Percentiles rank a stretch among this genome's conserved stretches.
phyloP scores from a whole-genome alignment of 2,329 filamentous ascomycete species.

The Phoma herbarum region DNA sequence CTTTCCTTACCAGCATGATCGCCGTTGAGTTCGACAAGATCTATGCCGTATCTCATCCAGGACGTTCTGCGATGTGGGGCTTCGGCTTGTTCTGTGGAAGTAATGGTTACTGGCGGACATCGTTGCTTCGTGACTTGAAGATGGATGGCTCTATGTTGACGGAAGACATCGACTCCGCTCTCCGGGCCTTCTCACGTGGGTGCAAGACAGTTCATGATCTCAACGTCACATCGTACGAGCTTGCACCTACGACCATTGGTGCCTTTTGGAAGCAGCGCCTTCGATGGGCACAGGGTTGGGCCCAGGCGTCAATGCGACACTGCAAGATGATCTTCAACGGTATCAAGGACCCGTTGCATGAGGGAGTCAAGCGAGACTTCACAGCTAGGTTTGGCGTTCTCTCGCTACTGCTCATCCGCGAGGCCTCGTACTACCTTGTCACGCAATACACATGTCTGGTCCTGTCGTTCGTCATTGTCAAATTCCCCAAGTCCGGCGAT shows the following conservation, averaged over 20 bases:
- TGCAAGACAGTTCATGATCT: conserved; percentile 58
- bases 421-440: conserved; percentile 59
- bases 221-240: conserved; percentile 60
- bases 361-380: conserved; percentile 44
- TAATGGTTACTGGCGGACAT: conserved; percentile 60
- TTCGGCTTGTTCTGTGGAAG: conserved; percentile 61
- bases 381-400: conserved; percentile 55
- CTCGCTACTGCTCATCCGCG: conserved; percentile 57
- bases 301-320: conserved; percentile 58
- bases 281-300: conserved; percentile 62
- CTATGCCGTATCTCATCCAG: conserved; percentile 61
- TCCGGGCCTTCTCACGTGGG: conserved; percentile 56
- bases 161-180: conserved; percentile 61
- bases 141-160: conserved; percentile 62
- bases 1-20: conserved; percentile 58
- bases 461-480: conserved; percentile 56
- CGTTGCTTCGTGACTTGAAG: conserved; percentile 56
- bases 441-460: conserved; percentile 60
- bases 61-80: conserved; percentile 57
- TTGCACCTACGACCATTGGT: conserved; percentile 56
- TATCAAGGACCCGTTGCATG: conserved; percentile 43
- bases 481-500: conserved; percentile 52
- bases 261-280: conserved; percentile 61
- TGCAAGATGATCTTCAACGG: conserved; percentile 55
- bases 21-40: conserved; percentile 62